phyloP scores from a whole-genome alignment of 306 rosid species.

The Benincasa hispida region DNA sequence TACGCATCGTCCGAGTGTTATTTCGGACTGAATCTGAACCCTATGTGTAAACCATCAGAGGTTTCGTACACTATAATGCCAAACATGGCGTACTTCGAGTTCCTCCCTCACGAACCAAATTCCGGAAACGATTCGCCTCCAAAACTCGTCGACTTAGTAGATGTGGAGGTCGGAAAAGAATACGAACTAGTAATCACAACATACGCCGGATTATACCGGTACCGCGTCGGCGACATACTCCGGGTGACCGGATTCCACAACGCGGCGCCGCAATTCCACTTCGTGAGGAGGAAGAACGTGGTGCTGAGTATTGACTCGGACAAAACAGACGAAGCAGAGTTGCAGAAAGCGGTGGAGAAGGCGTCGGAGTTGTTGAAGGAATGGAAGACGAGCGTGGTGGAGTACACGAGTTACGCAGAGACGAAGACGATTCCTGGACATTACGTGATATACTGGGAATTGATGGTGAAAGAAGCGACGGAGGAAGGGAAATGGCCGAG shows the following conservation, averaged over 20 bases:
- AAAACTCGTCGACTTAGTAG: conserved; percentile 24
- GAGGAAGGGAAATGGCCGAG: conserved; percentile 9
- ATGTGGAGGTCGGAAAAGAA: conserved; percentile 37
- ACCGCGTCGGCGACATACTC: conserved; percentile 51
- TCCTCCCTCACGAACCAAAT: conserved; percentile 33
- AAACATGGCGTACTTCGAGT: conserved; percentile 54
- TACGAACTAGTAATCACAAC: conserved; percentile 46
- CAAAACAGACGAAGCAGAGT: conserved; percentile 50
- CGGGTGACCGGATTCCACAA: conserved; percentile 55
- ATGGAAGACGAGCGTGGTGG: conserved; percentile 31
- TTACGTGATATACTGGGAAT: conserved; percentile 51
- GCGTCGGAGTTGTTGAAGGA: conserved; percentile 19
- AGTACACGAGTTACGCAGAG: conserved; percentile 50
- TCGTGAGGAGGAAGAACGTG: conserved; percentile 47
- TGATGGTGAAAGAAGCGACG: conserved; percentile 21
- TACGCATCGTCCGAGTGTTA: conserved; percentile 50
- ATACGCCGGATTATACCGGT: conserved; percentile 38
- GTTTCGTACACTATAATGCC: conserved; percentile 56
- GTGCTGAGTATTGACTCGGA: conserved; percentile 44
- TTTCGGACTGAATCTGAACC: conserved; percentile 44
- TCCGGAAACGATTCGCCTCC: not conserved
- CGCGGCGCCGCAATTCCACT: conserved; percentile 52
- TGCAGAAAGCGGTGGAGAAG: conserved; percentile 37
- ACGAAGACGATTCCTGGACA: conserved; percentile 44
- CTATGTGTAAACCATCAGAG: conserved; percentile 36